phyloP scores from a whole-genome alignment of 306 rosid genomes.

The Quercus bicolor region DNA sequence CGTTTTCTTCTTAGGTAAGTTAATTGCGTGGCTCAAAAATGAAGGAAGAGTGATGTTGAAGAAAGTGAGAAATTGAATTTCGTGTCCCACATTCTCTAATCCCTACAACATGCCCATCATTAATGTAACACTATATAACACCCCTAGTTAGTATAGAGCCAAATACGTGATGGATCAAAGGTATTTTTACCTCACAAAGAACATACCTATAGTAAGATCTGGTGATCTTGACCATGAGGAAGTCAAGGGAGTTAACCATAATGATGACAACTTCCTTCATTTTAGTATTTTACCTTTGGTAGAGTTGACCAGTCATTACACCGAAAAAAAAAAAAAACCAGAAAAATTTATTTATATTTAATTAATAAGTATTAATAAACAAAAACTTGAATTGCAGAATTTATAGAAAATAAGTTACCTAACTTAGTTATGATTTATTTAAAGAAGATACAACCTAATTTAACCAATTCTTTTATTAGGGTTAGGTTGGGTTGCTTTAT shows the following conservation, averaged over 20 bases:
- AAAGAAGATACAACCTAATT: no score
- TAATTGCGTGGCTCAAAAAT: background rate
- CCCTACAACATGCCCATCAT: conserved; percentile 27
- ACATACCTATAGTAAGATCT: background rate
- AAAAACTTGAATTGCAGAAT: no score
- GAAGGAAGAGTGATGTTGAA: background rate
- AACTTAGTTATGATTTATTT: no score
- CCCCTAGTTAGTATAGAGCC: background rate
- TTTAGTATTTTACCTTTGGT: no score
- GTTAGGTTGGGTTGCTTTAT: no score
- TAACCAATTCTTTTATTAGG: no score
- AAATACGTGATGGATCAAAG: background rate
- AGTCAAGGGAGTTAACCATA: background rate
- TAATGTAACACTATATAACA: background rate
- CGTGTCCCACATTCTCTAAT: conserved; percentile 18
- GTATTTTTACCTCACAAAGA: background rate
- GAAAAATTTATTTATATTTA: no score
- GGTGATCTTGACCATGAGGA: background rate
- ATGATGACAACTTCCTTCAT: background rate
- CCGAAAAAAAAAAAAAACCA: no score
- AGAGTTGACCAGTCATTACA: no score
- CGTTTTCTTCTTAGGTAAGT: background rate
- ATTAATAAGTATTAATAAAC: no score
- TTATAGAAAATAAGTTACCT: no score
- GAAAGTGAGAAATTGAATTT: background rate